Evolutionary conservation across 139 green algal species (phyloP), one percentile per base, ranked within the genome.

Genomic region (Picochlorum sp.): DNA sequence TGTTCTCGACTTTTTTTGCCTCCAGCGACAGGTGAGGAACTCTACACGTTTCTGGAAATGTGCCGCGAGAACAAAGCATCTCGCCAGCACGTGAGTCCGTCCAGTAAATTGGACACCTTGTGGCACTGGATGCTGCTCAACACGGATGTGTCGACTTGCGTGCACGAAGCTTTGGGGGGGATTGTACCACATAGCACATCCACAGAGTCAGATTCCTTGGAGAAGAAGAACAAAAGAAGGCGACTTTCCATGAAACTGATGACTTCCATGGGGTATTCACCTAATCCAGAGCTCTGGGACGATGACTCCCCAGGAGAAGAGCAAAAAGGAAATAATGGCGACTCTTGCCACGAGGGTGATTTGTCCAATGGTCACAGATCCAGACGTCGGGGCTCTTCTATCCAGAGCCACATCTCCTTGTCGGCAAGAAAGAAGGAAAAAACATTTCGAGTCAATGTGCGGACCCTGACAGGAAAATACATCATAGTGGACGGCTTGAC

Each of bases 181-280:
- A 15, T 16, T 50, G 45, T 50, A 50, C 45, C 45, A 15, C 45
- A 50, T 50, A 50, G 15, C 45, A 50, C 45, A 50, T 50, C 45
- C 45, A 50, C 45, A 50, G 45, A 50, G 45, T 50, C 45, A 50
- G 45, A 50, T 50, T 50, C 45, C 45, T 50, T 50, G 45, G 45
- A 50, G 15, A 50, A 50, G 45, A 50, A 50, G 45, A 50, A 1
- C 45, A 50, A 50, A 50, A 50, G 45, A 50, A 50, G 45, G 45
- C 45, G 45, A 50, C 45, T 50, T 50, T 15, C 45, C 45, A 50
- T 50, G 45, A 50, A 50, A 50, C 45, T 50, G 45, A 50, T 50
- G 45, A 50, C 45, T 50, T 15, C 45, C 45, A 50, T 50, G 45
- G 45, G 15, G 14, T 50, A 16, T 50, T 50, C 45, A 50, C 45